Conservation (phyloP, 2,329 filamentous ascomycete species). For the Metarhizium album region DNA sequence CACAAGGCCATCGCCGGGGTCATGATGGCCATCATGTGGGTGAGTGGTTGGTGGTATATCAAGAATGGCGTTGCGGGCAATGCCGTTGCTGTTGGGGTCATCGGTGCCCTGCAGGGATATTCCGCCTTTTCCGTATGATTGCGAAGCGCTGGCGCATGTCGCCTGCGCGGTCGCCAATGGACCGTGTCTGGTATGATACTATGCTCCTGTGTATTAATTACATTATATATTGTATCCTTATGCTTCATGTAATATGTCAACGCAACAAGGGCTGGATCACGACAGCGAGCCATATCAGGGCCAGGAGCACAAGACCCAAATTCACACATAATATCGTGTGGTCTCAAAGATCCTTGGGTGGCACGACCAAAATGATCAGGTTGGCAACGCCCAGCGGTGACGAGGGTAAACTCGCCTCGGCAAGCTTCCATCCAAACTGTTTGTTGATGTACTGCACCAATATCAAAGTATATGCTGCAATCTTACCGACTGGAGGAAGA, state of each 20-base stretch:
- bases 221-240: too few relatives aligned
- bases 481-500: constrained; percentile 28
- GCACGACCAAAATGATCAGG: constrained; percentile 23
- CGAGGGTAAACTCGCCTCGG: constrained; percentile 29
- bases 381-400: constrained; percentile 30
- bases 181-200: too few relatives aligned
- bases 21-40: constrained; percentile 9
- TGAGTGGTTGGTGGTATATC: constrained; percentile 7
- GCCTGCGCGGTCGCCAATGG: neutral
- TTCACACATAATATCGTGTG: too few relatives aligned
- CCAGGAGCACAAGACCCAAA: too few relatives aligned
- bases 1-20: constrained; percentile 7
- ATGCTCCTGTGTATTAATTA: too few relatives aligned
- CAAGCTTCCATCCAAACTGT: constrained; percentile 32
- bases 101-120: constrained; percentile 9
- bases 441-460: constrained; percentile 33
- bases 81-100: constrained; percentile 4
- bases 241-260: too few relatives aligned
- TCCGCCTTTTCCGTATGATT: constrained; percentile 5
- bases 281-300: too few relatives aligned
- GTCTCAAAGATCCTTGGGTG: constrained; percentile 25
- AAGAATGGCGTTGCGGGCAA: constrained; percentile 6
- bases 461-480: constrained; percentile 23
- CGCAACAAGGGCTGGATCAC: too few relatives aligned
- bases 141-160: neutral